Base-by-base conservation (phyloP, 2,329 filamentous ascomycete species). In the Aspergillus intermedius region DNA sequence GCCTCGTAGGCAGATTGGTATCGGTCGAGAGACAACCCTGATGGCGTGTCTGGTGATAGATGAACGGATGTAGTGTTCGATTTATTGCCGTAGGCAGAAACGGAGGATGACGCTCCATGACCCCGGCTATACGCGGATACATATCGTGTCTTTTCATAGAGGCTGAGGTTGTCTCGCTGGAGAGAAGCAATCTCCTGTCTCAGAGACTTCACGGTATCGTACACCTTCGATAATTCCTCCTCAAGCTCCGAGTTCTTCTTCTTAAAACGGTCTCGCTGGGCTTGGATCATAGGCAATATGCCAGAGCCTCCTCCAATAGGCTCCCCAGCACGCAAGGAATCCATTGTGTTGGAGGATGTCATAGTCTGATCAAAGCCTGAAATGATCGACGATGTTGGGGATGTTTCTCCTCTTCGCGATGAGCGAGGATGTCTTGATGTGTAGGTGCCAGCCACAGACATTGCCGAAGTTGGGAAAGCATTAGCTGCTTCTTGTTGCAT, bases 91-190 rank as follows among this genome's bases (percentile, higher is more conserved):
- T 73, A 75, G 2, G 69, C 67, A 39, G 83, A 86, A n/a, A 83
- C 82, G 4, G 81, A 81, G 9, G 83, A 81, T 1, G 74, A 70
- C 17, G 80, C 78, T 5, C 78, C 77, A 12, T 78, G 80, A 42
- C 80, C 80, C 46, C 91, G 83, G 67, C 85, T 95, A 74, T 96
- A 98, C 2, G 88, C 91, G 5, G 90, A 95, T 21, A 97, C 84
- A 66, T 98, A 98, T 57, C 93, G 83, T 15, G 91, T 95, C 78
- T 97, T 98, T 70, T 98, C 93, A 68, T 98, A 98, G 6, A 98
- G 78, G 60, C 87, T 90, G 32, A 98, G 77, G 65, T 98, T 98
- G 70, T 98, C 93, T 67, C 91, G 95, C 64, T 98, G 94, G 37
- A 98, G 75, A 1, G 90, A 88, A 5, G 90, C 86, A 51, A 97